These are phyloP conservation scores for Laburnicola sp. DNA, from an alignment of 2,329 filamentous ascomycete genomes.

Conservation along the genomic window DNA sequence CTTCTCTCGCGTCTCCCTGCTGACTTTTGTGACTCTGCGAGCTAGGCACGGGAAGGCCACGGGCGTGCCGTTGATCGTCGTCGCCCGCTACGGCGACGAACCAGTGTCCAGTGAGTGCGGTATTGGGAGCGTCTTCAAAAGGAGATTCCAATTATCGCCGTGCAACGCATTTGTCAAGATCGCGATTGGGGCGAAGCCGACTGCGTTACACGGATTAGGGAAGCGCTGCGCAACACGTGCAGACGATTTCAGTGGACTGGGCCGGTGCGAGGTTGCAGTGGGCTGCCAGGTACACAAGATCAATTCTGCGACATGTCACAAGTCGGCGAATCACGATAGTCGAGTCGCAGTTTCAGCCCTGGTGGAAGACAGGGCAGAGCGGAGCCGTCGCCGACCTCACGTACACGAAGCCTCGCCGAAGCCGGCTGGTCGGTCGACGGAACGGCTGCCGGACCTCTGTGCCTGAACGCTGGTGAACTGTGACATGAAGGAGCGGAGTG, in stretches of 20 bases:
- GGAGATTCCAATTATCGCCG: conserved; percentile 26
- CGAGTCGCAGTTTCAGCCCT: conserved; percentile 7
- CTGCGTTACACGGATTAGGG: conserved; percentile 13
- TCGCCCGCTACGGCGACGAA: conserved; percentile 9
- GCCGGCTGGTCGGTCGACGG: neutral
- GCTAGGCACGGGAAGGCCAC: conserved; percentile 20
- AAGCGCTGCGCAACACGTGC: neutral
- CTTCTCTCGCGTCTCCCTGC: conserved; percentile 8
- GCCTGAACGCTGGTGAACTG: conserved; percentile 2
- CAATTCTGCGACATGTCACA: conserved; percentile 14
- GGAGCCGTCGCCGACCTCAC: conserved; percentile 12
- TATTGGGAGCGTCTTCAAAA: neutral
- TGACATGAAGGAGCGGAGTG: neutral
- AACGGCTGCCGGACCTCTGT: conserved; percentile 9
- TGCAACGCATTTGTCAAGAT: conserved; percentile 22
- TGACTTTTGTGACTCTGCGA: conserved; percentile 8
- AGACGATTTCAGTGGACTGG: neutral
- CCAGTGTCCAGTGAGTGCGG: neutral
- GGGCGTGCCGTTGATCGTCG: conserved; percentile 31
- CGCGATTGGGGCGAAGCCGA: conserved; percentile 1
- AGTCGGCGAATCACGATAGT: conserved; percentile 17
- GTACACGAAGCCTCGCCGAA: neutral
- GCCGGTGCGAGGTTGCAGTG: conserved; percentile 29
- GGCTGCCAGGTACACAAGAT: conserved; percentile 3
- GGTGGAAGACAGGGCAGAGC: conserved; percentile 32